Conservation (phyloP, 1,139 yeast species). For the Geotrichum macrosporum region DNA sequence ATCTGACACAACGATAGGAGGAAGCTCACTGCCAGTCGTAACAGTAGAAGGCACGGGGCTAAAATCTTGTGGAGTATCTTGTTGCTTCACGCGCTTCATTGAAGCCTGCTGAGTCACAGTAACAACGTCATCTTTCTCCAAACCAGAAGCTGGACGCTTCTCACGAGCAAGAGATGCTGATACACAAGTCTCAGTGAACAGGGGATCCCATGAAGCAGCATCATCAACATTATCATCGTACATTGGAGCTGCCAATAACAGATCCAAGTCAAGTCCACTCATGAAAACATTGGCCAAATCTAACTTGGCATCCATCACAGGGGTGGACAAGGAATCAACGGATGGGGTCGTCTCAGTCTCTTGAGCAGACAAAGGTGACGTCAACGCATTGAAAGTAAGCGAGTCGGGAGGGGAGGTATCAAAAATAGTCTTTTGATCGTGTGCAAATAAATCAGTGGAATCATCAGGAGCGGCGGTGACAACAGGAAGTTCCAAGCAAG, state of each 20-base stretch:
- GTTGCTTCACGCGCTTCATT: constrained; percentile 3
- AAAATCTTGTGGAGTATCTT: background rate
- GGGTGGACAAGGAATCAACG: constrained; percentile 2
- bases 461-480: constrained; percentile 7
- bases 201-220: constrained; percentile 3
- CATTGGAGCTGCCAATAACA: constrained; percentile 18
- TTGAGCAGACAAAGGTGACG: background rate
- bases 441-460: constrained; percentile 11
- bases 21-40: background rate
- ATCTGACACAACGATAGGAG: background rate
- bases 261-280: constrained; percentile 8
- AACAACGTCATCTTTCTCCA: background rate
- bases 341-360: background rate
- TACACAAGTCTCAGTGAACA: background rate
- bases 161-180: background rate
- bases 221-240: constrained; percentile 11
- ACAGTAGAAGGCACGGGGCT: no score
- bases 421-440: no score
- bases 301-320: constrained; percentile 2
- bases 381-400: background rate
- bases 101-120: background rate
- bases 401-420: constrained; percentile 9
- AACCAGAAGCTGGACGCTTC: background rate
- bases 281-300: background rate
- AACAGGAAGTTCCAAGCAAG: background rate